Evolutionary conservation across 2,329 filamentous ascomycete genomes (phyloP), one percentile per base, ranked within the genome.

Genomic region (Chaetomium sp.): DNA sequence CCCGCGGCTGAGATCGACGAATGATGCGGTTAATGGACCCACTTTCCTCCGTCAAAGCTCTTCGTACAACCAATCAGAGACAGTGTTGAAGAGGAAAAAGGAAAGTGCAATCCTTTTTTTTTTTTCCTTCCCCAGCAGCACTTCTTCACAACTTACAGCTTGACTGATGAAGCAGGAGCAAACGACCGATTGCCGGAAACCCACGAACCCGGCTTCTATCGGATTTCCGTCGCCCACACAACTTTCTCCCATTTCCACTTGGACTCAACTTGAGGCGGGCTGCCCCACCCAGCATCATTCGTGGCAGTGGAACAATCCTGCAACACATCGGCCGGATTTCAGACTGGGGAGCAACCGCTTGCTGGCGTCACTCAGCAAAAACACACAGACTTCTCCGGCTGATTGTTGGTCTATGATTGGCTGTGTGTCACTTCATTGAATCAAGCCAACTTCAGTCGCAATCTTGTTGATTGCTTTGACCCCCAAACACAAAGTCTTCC

Each of bases 1-100:
- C 45, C 37, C 48, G 49, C 53, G 53, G 54, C 50, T 56, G 55
- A 50, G 46, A 56, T 38, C 38, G 49, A 52, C 19, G 9, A 7
- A 36, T 41, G 7, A 3, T 6, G 38, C 32, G 3, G 34, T 12
- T 35, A 27, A 27, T 27, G 6, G 54, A 32, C 46, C 55, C 50
- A 51, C 41, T 8, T 27, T 41, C 10, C 5, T 41, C 35, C 54
- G 50, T 53, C 45, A 46, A 53, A 49, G 55, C 46, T 52, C 34
- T 48, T 40, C 7, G 45, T 32, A 14, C 14, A 12, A 42, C 54
- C 54, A 53, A 56, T 53, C 50, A 53, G 3, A 7, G n/a, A 19
- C 50, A 6, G n/a, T 37, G 19, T 10, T 5, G 5, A 2, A 14
- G 7, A 50, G 50, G 27, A 46, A 56, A 56, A 56, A 44, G 54